Base-by-base conservation (phyloP, 805 yeast species). In the Wickerhamiella musiphila region DNA sequence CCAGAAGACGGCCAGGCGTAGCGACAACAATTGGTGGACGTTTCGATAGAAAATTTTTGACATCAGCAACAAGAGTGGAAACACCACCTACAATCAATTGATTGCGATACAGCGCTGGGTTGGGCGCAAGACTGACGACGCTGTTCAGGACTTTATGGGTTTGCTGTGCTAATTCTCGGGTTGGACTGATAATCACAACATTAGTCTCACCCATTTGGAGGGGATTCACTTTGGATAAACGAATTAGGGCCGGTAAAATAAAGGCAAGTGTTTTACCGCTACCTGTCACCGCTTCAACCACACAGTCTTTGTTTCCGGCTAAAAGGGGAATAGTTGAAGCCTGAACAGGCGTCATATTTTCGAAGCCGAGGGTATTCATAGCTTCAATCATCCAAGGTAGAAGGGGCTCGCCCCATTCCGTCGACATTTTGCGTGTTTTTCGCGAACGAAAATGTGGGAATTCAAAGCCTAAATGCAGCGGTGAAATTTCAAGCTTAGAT, bases 241-340 rank as follows among this genome's bases (percentile, higher is more conserved):
- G 49, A 23, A 44, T 53, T n/a, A 49, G 43, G 6, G 83, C 53
- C 0, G 98, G 98, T 2, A 90, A 63, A 4, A 73, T 70, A 57
- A 78, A 90, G 3, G 95, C 77, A n/a, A 84, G 53, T 0, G 98
- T 90, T 51, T 90, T 90, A n/a, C 98, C 98, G 0, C 95, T 83
- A 0, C 98, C 98, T 0, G 98, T 90, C 1, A 82, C 94, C 0
- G 95, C 93, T 51, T 90, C 95, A 1, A 83, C 96, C 6, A 90
- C 90, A 3, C 90, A 94, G 55, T 90, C 98, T 47, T 86, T 86
- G 48, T 83, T 78, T 13, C 72, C 72, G 15, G 75, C 55, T 41
- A 90, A 68, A 37, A 84, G 57, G 0, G 98, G 98, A 31, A 90
- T 78, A 0, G 92, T 74, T 0, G 95, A 70, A 0, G 98, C 96